A percentile compares a stretch with the other conserved stretches of the same genome.
Evolutionary conservation across 805 yeast genomes (phyloP).

Genomic region (Candida tallmaniae): DNA sequence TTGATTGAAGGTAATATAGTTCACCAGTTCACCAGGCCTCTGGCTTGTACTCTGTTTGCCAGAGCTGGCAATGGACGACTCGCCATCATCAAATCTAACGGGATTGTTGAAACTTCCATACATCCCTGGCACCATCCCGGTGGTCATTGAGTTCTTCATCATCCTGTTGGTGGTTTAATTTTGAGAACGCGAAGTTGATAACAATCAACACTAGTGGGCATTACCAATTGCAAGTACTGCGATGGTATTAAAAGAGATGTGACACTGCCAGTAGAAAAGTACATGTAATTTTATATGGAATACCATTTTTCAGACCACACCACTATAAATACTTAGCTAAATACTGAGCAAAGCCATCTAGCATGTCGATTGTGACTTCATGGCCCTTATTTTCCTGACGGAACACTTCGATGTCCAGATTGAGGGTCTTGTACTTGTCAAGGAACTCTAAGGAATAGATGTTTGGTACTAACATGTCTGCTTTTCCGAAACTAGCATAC

Average conservation of each 20-base stretch:
- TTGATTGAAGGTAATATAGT: constrained; percentile 68
- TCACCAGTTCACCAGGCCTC: constrained; percentile 23
- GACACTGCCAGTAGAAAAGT: too few species aligned
- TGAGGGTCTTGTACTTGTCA: constrained; percentile 23
- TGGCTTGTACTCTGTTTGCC: constrained; percentile 7
- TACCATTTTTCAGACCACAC: too few species aligned
- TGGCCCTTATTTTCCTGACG: constrained; percentile 30
- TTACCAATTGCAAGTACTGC: too few species aligned
- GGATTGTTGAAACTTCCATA: constrained; percentile 5
- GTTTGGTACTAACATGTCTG: constrained; percentile 35
- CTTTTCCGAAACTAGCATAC: constrained; percentile 34
- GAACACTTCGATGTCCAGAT: constrained; percentile 19
- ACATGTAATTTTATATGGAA: too few species aligned
- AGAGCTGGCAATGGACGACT: constrained; percentile 14
- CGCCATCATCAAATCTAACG: constrained; percentile 13
- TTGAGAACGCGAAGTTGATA: constrained; percentile 1
- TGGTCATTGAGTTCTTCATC: constrained; percentile 14
- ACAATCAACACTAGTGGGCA: too few species aligned
- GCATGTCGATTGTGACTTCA: constrained; percentile 31
- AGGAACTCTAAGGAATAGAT: constrained; percentile 28
- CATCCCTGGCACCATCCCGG: constrained; percentile 12
- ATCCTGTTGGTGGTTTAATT: constrained; percentile 2
- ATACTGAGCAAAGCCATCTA: constrained; percentile 29
- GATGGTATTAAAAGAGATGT: too few species aligned
- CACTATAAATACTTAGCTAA: constrained; percentile 13